These are phyloP conservation scores for Aspergillus baeticus DNA, from an alignment of 495 filamentous ascomycete genomes.

Conservation along the genomic window DNA sequence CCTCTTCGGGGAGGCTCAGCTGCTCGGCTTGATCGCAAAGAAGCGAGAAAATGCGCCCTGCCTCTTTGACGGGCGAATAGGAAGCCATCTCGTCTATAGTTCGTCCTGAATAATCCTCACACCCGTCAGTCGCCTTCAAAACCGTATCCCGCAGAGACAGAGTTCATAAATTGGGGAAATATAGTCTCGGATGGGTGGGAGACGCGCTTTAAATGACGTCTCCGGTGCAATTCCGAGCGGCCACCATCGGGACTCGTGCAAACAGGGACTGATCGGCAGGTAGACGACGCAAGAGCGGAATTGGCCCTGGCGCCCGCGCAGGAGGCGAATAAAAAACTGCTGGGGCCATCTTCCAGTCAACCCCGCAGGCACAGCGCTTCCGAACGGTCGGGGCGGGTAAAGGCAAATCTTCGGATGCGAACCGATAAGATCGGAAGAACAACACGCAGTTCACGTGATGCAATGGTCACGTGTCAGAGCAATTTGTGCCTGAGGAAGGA, in stretches of 20 bases:
- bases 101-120: too few relatives aligned
- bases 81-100: background rate
- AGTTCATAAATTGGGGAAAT: background rate
- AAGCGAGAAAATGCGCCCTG: conserved; percentile 40
- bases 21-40: conserved; percentile 42
- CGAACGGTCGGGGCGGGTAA: conserved; percentile 4
- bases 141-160: too few relatives aligned
- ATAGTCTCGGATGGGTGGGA: background rate
- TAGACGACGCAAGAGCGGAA: background rate
- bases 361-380: conserved; percentile 12
- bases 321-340: background rate
- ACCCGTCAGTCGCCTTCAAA: too few relatives aligned
- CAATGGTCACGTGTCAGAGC: too few relatives aligned
- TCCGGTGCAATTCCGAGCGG: conserved; percentile 1
- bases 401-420: conserved; percentile 6
- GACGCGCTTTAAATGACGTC: conserved; percentile 5
- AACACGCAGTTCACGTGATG: background rate
- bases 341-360: conserved; percentile 1
- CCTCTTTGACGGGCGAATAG: conserved; percentile 44
- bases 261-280: background rate
- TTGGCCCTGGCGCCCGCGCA: background rate
- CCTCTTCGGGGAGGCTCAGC: conserved; percentile 35
- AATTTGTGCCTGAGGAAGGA: conserved; percentile 3
- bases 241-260: background rate
- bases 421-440: conserved; percentile 15